Base-by-base conservation (phyloP, 768 basidiomycete genomes). In the Mrakia frigida region DNA sequence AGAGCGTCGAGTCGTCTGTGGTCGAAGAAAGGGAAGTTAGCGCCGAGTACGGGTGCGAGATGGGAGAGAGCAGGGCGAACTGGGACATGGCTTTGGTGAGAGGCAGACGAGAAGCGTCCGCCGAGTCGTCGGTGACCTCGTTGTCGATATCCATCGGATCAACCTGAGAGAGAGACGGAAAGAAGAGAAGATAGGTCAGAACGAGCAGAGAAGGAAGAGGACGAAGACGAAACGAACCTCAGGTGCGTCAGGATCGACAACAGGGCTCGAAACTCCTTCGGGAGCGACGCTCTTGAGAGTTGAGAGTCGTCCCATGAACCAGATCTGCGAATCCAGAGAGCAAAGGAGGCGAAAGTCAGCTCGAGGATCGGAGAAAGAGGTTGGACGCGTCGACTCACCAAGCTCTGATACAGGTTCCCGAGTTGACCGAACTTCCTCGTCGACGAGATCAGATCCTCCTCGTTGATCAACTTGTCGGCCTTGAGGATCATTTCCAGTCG, bases 1-100 rank as follows among this genome's bases (percentile, higher is more conserved):
- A 98, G 86, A 0, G 94, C 92, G 82, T 95, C 91, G 84, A 94
- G 97, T 41, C 94, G 93, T 77, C 96, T 96, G 79, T 5, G 25
- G 28, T 13, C 0, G 14, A 6, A 23, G 6, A 39, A 5, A 68
- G 16, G 78, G 60, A 21, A 65, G 37, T 25, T 0, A 71, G 41
- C 60, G 35, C 37, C 25, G 53, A 70, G 74, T 63, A 37, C 74
- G 60, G 70, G 14, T 68, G 69, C 31, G 61, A 63, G 71, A 21
- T 23, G 9, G 16, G 14, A 21, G 43, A 16, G 25, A 31, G 25
- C 35, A 6, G 18, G 13, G 84, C 93, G 79, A 80, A 95, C 95
- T 94, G 82, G 23, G 90, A 86, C 94, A 96, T 98, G 77, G 95
- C 94, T 61, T 85, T 86, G 1, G 94, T 94, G 43, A 98, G 85